These are phyloP conservation scores for Amoebophrya sp. DNA, from an alignment of 169 alveolate genomes.

Conservation along the genomic window DNA sequence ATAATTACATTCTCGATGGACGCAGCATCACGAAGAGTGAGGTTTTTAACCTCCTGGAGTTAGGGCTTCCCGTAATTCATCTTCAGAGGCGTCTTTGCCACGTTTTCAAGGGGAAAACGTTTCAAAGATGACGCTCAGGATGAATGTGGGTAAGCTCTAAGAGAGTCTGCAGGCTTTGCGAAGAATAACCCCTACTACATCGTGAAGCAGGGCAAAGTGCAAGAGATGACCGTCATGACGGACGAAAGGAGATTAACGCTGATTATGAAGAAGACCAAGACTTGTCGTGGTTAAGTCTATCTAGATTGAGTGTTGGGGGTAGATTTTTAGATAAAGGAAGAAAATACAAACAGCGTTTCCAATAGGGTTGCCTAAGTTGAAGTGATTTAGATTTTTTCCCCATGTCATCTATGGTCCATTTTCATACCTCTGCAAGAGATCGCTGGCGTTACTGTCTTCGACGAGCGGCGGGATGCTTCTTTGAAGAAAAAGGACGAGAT, in stretches of 20 bases:
- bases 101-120: background rate
- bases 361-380: too few relatives aligned
- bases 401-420: too few relatives aligned
- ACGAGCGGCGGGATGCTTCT: conserved; percentile 18
- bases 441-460: conserved; percentile 64
- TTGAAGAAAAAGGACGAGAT: background rate
- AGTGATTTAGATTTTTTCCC: too few relatives aligned
- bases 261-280: too few relatives aligned
- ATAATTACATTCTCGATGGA: background rate
- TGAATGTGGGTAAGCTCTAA: background rate
- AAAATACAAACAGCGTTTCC: too few relatives aligned
- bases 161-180: background rate
- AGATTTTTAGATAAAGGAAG: too few relatives aligned
- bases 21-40: background rate
- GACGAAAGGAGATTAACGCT: conserved; percentile 58
- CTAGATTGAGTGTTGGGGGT: too few relatives aligned
- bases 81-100: background rate
- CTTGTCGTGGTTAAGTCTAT: too few relatives aligned
- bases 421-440: conserved; percentile 65
- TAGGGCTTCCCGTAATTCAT: background rate
- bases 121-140: background rate
- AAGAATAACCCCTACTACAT: conserved; percentile 53
- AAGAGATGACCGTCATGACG: conserved; percentile 60
- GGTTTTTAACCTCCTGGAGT: background rate
- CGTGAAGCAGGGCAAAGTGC: conserved; percentile 66